Evolutionary conservation across 805 yeast genomes (phyloP), one percentile per base, ranked within the genome.

Genomic region (Lachancea sp.): DNA sequence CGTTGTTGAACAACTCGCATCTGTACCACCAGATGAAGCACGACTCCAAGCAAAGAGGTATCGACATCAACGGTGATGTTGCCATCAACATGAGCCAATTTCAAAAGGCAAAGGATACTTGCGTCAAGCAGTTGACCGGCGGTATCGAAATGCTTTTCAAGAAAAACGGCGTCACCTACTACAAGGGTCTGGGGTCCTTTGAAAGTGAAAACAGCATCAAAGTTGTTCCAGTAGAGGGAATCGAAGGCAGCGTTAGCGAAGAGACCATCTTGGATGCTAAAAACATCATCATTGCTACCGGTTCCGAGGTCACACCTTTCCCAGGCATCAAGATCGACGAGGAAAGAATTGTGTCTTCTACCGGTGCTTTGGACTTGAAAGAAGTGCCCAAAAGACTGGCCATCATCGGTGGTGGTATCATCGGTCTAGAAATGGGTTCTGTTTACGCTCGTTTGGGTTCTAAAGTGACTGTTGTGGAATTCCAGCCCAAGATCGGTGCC

Each of bases 381-480:
- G 96, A 90, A 74, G 76, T 93, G 48, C 99, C 99, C 64, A 89
- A 93, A 77, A 81, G 76, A 66, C 62, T 93, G 63, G 84, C 91
- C 56, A 81, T 93, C 70, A 91, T 93, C 60, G 99, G 99, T 67
- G 99, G 96, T 72, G 99, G 99, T 77, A 91, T 93, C 73, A 93
- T 93, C 66, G 99, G 99, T 63, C 79, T 93, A 57, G 99, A 93
- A 75, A 93, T 93, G 96, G 99, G 96, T 52, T 90, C 98, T 20
- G 99, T 93, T 39, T 93, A 95, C 83, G 73, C 90, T 48, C 81
- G 99, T 71, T 73, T 93, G 60, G 99, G 99, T 37, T 73, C 96
- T 36, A 89, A 93, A 73, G 99, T 93, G 53, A 91, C 97, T 36
- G 84, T 93, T 46, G 72, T 93, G 49, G 99, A 93, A 77, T 93